A percentile compares a stretch with the other conserved stretches of the same genome.
Conservation (phyloP, 148 eudicot genomes). For the Silene latifolia region DNA sequence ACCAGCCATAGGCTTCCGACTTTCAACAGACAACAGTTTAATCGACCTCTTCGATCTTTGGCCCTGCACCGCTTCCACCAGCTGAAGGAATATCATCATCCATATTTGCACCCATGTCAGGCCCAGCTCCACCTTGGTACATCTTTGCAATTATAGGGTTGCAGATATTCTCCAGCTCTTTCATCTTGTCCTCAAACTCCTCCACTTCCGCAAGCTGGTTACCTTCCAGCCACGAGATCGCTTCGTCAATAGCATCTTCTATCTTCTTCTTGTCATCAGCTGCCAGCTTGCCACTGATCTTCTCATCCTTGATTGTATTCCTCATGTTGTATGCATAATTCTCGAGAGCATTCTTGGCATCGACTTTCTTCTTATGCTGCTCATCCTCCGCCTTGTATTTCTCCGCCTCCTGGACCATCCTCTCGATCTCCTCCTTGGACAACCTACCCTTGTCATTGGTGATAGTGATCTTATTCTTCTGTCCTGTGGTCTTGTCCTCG, state of each 20-base stretch:
- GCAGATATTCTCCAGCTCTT: constrained; percentile 42
- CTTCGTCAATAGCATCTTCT: constrained; percentile 46
- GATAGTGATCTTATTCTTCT: constrained; percentile 55
- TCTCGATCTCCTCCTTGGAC: constrained; percentile 54
- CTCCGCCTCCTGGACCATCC: constrained; percentile 61
- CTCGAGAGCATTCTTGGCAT: constrained; percentile 50
- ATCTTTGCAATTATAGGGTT: constrained; percentile 48
- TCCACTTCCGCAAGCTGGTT: constrained; percentile 54
- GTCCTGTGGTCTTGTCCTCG: constrained; percentile 53
- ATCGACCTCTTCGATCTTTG: constrained; percentile 58
- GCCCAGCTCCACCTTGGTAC: constrained; percentile 37
- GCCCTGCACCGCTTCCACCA: constrained; percentile 42
- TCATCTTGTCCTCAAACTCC: constrained; percentile 51
- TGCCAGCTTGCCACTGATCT: constrained; percentile 39
- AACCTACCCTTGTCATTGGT: constrained; percentile 55
- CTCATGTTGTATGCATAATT: constrained; percentile 55
- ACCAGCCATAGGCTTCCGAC: too few species aligned
- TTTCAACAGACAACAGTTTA: constrained; percentile 13
- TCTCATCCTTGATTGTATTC: constrained; percentile 57
- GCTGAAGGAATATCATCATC: constrained; percentile 45
- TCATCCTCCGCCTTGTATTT: constrained; percentile 51
- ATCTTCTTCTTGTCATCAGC: constrained; percentile 49
- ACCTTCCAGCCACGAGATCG: constrained; percentile 47
- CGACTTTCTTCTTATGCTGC: constrained; percentile 53
- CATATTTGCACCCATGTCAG: constrained; percentile 39